Base-by-base conservation (phyloP, 768 basidiomycete genomes). In the Sarcodon aspratus region DNA sequence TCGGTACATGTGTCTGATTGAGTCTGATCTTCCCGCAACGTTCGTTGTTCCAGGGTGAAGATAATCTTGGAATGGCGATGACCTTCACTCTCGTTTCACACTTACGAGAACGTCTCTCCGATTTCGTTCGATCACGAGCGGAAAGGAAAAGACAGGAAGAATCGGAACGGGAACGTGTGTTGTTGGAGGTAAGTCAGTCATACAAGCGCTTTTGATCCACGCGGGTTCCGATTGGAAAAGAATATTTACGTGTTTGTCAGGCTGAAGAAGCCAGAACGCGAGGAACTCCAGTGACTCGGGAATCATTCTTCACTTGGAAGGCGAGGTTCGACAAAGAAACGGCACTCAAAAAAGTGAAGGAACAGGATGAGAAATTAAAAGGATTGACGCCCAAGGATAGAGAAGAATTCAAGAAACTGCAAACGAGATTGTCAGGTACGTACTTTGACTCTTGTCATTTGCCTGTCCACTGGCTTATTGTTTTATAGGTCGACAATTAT, bases 41-140 rank as follows among this genome's bases (percentile, higher is more conserved):
- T 36, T 10, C 15, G 33, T 45, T 46, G 10, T 15, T 49, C 48
- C 50, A 88, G 85, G 87, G 85, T 48, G 77, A 84, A 59, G 90
- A 93, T 60, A 92, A 87, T 62, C 59, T 90, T 17, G 91, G 91
- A 38, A 94, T 94, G 85, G 93, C 96, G 2, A 97, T 98, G 93
- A 94, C 93, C 13, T 99, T 96, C 61, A 92, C 95, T 0, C 72
- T 99, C 13, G 82, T 92, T 9, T 84, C 87, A 0, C 82, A 86
- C 57, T 74, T 96, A 42, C 74, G 86, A 54, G 93, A 97, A 64
- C 72, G 78, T 45, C 68, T 97, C 12, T 76, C 81, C 5, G 58
- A 61, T 13, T 66, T 94, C 21, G 76, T 91, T 34, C 74, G 74
- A 36, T 58, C 65, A 40, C 76, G 89, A 54, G 70, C 69, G 15